phyloP scores from a whole-genome alignment of 108 stramenopile species.

The Discostella pseudostelligera region DNA sequence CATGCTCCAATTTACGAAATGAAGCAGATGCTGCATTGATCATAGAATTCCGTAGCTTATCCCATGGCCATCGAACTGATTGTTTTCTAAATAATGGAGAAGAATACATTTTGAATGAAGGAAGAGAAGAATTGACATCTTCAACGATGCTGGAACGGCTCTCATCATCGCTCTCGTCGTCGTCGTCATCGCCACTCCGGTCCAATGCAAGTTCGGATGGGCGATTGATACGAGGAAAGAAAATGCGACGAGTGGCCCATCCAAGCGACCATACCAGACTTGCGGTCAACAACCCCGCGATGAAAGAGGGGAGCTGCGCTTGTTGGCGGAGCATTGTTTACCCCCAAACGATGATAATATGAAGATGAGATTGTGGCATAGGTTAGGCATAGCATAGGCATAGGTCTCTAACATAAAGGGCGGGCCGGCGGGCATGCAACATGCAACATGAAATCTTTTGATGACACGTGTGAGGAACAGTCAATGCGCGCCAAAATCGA shows the following conservation, averaged over 20 bases:
- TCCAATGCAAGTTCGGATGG: slow-evolving; percentile 9
- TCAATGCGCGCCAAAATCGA: no score
- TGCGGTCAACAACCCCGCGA: slow-evolving; percentile 22
- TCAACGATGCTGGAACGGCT: background rate
- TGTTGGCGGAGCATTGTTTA: background rate
- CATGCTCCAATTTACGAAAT: slow-evolving; percentile 12
- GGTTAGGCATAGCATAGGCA: no score
- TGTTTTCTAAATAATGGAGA: background rate
- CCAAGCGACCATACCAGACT: slow-evolving; percentile 23
- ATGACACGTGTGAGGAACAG: no score
- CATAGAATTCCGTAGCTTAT: slow-evolving; percentile 28
- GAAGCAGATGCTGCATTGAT: slow-evolving; percentile 30
- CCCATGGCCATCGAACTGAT: slow-evolving; percentile 42
- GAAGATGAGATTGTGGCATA: no score
- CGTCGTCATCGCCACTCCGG: slow-evolving; percentile 2
- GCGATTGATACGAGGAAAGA: background rate
- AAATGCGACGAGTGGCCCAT: slow-evolving; percentile 13
- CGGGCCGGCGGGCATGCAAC: no score
- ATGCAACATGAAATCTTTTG: no score
- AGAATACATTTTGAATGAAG: no score
- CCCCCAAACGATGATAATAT: no score
- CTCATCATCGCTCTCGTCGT: slow-evolving; percentile 26
- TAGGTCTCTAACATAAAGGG: no score
- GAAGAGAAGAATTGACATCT: background rate
- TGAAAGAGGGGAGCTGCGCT: slow-evolving; percentile 13